Evolutionary conservation across 129 eudicot genomes (phyloP), one percentile per base, ranked within the genome.

Genomic region (Tagetes patula): DNA sequence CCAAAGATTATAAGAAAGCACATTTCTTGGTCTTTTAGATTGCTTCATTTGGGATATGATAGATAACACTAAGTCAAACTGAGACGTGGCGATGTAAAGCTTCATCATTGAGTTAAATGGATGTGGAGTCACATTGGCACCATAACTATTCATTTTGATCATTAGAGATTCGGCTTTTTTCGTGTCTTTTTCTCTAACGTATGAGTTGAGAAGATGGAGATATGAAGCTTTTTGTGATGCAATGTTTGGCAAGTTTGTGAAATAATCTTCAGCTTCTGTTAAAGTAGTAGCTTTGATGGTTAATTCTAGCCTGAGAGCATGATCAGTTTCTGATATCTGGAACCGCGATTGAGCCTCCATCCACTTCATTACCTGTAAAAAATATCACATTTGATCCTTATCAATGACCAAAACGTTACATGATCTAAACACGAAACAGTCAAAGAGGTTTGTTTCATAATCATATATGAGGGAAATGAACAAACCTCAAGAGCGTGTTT

Each of bases 1-100:
- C 92, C 92, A 87, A 67, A 84, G 86, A 63, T 87, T 87, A 68
- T 87, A 87, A n/a, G 92, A 87, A 47, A 87, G 86, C 69, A 87
- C 84, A 52, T 82, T 84, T 73, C 41, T 63, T 46, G 88, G 83
- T 32, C 84, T 84, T 39, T 70, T 78, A 50, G 80, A 76, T 77
- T 71, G 69, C 41, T 76, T 79, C 92, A 87, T 87, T 49, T 65
- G 86, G 43, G 60, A 82, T 69, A 87, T 84, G 46, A 73, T 77
- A 13, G 83, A 79, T 47, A 79, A 8, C 30, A 84, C 86, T 27
- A 84, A 73, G 52, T 84, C 79, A 40, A 68, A 83, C 64, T 81
- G 77, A 4, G 87, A 87, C 27, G 85, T 87, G 73, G 92, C 79
- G 2, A 65, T 71, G 59, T 84, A 87, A 71, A 87, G 86, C 81